Evolutionary conservation across 306 rosid genomes (phyloP).

Genomic region (Alnus rubra): DNA sequence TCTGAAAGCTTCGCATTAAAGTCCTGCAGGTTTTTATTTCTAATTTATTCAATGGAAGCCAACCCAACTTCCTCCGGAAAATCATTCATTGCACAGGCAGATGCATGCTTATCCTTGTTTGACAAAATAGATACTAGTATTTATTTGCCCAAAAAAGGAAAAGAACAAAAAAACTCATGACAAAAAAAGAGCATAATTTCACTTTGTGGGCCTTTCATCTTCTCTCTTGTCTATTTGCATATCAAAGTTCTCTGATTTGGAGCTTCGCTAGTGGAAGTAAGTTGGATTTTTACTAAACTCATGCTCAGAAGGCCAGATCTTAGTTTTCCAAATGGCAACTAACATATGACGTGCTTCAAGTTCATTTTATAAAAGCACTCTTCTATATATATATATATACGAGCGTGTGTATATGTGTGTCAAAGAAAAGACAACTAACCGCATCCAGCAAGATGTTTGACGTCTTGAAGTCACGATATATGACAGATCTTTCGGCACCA

Average conservation of each 20-base stretch:
- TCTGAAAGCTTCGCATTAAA: conserved; percentile 92
- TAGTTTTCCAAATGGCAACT: not conserved
- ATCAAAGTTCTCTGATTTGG: not conserved
- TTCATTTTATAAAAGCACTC: not conserved
- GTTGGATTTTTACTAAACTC: not conserved
- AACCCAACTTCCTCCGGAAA: not conserved
- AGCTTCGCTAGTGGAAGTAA: not conserved
- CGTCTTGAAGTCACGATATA: conserved; percentile 98
- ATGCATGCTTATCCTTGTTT: not conserved
- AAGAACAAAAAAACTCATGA: not conserved
- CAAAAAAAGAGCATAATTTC: not conserved
- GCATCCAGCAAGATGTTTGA: conserved; percentile 87
- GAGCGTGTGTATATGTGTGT: too few species aligned
- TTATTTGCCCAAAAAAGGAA: conserved; percentile 2
- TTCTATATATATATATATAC: not conserved
- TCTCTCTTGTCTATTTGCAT: not conserved
- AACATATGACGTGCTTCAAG: not conserved
- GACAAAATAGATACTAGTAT: not conserved
- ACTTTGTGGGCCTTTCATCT: not conserved
- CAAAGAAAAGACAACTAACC: conserved; percentile 57
- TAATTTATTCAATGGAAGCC: conserved; percentile 32
- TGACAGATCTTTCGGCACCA: conserved; percentile 84
- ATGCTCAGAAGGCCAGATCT: not conserved
- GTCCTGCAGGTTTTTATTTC: conserved; percentile 50
- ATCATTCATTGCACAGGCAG: conserved; percentile 5